These are phyloP conservation scores for Camelina sativa DNA, from an alignment of 345 rosid genomes.

Conservation along the genomic window DNA sequence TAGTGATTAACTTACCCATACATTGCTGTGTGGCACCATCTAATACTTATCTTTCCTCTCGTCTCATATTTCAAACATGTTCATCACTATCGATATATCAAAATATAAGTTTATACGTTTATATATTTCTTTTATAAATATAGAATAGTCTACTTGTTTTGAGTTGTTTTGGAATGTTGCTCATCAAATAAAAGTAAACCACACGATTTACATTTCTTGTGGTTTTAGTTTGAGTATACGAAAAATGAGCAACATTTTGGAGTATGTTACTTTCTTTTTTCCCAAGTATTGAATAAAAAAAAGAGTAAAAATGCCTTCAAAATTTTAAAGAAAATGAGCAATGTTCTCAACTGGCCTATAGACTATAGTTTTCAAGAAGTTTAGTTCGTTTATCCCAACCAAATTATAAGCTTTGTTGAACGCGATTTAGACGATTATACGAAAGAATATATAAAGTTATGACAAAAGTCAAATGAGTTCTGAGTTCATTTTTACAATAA, in stretches of 20 bases:
- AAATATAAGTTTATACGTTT: too few species aligned
- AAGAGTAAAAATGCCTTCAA: neutral
- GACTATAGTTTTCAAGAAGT: neutral
- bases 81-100: neutral
- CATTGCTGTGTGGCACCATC: neutral
- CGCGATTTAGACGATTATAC: neutral
- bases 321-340: neutral
- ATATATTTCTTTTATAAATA: neutral
- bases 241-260: neutral
- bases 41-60: neutral
- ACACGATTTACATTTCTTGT: conserved; percentile 13
- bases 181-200: neutral
- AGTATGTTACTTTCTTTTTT: neutral
- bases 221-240: conserved; percentile 17
- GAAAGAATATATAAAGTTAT: neutral
- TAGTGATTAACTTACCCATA: neutral
- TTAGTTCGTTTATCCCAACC: neutral
- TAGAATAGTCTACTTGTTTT: neutral
- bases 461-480: neutral
- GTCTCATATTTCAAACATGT: neutral
- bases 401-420: neutral
- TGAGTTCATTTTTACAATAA: too few species aligned
- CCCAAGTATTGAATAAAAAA: neutral
- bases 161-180: neutral
- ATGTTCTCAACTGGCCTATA: neutral